These are phyloP conservation scores for Anthostomella pinea DNA, from an alignment of 2,329 filamentous ascomycete species.

Conservation along the genomic window DNA sequence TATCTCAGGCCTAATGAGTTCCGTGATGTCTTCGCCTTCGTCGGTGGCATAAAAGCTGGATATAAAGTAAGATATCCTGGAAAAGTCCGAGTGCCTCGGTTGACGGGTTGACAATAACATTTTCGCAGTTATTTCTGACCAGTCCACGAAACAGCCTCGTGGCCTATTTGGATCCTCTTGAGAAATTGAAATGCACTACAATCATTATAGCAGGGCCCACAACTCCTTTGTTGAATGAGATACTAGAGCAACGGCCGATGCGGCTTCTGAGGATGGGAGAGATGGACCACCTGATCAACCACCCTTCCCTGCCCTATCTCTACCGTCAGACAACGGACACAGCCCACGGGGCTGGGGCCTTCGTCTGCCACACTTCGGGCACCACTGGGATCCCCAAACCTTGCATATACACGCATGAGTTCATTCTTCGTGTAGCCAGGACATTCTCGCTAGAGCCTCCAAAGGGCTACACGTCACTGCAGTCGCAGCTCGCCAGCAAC, in stretches of 20 bases:
- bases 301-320: neutral
- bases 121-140: slow-evolving; percentile 1
- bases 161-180: slow-evolving; percentile 3
- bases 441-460: slow-evolving; percentile 4
- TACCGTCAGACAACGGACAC: neutral
- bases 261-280: slow-evolving; percentile 1
- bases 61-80: slow-evolving; percentile 6
- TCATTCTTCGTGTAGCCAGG: slow-evolving; percentile 5
- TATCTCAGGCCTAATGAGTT: slow-evolving; percentile 8
- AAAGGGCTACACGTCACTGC: slow-evolving; percentile 6
- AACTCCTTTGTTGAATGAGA: neutral
- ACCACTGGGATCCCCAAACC: slow-evolving; percentile 24
- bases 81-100: too few relatives aligned
- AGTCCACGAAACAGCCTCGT: slow-evolving; percentile 6
- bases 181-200: slow-evolving; percentile 1
- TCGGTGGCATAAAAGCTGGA: slow-evolving; percentile 5
- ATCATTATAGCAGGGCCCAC: slow-evolving; percentile 2
- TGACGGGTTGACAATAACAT: neutral
- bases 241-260: slow-evolving; percentile 3
- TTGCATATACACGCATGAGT: slow-evolving; percentile 21
- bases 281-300: slow-evolving; percentile 5
- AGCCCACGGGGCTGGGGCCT: slow-evolving; percentile 2
- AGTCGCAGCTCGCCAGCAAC: neutral
- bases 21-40: slow-evolving; percentile 6
- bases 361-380: slow-evolving; percentile 8